Evolutionary conservation across 768 basidiomycete species (phyloP).

Genomic region (Gautieria morchelliformis): DNA sequence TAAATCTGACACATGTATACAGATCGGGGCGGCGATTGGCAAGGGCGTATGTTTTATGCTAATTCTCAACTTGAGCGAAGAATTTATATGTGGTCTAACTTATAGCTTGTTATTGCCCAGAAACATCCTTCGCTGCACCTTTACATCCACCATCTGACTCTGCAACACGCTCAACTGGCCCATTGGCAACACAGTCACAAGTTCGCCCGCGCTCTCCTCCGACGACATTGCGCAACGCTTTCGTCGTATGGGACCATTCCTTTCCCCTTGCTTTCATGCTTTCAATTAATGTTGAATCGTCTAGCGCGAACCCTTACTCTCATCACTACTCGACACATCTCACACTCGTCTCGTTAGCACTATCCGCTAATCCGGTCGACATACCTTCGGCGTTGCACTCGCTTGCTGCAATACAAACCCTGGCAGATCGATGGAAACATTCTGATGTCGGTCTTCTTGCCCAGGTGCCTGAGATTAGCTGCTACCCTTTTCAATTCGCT

Average conservation of each 20-base stretch:
- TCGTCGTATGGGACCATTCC: slow-evolving; percentile 14
- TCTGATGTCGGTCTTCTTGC: slow-evolving; percentile 9
- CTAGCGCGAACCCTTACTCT: slow-evolving; percentile 16
- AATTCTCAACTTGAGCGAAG: neutral
- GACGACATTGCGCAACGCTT: slow-evolving; percentile 40
- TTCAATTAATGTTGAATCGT: slow-evolving; percentile 14
- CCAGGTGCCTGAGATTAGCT: neutral
- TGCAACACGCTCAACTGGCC: slow-evolving; percentile 54
- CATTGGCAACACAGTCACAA: slow-evolving; percentile 44
- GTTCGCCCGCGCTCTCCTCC: slow-evolving; percentile 49
- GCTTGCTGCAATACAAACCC: slow-evolving; percentile 6
- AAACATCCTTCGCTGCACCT: slow-evolving; percentile 50
- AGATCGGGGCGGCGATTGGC: slow-evolving; percentile 56
- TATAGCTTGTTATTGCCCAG: slow-evolving; percentile 22
- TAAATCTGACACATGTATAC: neutral
- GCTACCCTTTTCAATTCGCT: neutral
- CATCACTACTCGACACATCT: slow-evolving; percentile 45
- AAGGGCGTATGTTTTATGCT: slow-evolving; percentile 42
- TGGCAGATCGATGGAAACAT: slow-evolving; percentile 8
- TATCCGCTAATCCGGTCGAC: slow-evolving; percentile 6
- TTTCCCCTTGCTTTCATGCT: slow-evolving; percentile 4
- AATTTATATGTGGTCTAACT: neutral
- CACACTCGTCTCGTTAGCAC: slow-evolving; percentile 32
- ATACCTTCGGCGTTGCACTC: slow-evolving; percentile 8
- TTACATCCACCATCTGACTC: slow-evolving; percentile 48